Evolutionary conservation across 2,329 filamentous ascomycete genomes (phyloP).

Genomic region (Periconia digitata): DNA sequence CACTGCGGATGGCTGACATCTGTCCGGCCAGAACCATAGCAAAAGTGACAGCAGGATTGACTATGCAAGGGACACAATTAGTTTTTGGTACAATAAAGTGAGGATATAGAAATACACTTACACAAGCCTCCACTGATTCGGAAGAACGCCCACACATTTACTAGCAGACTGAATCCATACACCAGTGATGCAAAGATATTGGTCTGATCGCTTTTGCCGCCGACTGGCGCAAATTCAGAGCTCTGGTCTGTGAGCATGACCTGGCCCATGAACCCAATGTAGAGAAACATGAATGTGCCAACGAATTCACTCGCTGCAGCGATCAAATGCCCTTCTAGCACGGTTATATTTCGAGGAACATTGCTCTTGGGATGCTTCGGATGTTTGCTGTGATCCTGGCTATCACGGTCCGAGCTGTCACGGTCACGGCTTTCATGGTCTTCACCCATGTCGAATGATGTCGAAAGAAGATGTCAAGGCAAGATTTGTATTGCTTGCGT

Average conservation of each 20-base stretch:
- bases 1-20: slow-evolving; percentile 23
- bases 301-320: slow-evolving; percentile 33
- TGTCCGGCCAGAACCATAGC: slow-evolving; percentile 22
- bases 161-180: slow-evolving; percentile 32
- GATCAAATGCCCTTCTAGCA: slow-evolving; percentile 17
- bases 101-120: slow-evolving; percentile 26
- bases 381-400: neutral
- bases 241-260: slow-evolving; percentile 25
- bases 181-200: slow-evolving; percentile 31
- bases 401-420: neutral
- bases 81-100: slow-evolving; percentile 19
- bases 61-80: slow-evolving; percentile 1
- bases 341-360: neutral
- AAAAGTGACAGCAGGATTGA: slow-evolving; percentile 30
- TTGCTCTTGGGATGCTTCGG: neutral
- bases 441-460: too few relatives aligned
- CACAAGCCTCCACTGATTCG: slow-evolving; percentile 37
- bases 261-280: slow-evolving; percentile 31
- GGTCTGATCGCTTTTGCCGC: slow-evolving; percentile 18
- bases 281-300: slow-evolving; percentile 36
- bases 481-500: too few relatives aligned
- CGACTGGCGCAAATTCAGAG: slow-evolving; percentile 15
- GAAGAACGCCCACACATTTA: slow-evolving; percentile 37
- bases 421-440: too few relatives aligned
- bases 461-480: too few relatives aligned